Conservation (phyloP, 805 yeast species). For the Candida vaughaniae region DNA sequence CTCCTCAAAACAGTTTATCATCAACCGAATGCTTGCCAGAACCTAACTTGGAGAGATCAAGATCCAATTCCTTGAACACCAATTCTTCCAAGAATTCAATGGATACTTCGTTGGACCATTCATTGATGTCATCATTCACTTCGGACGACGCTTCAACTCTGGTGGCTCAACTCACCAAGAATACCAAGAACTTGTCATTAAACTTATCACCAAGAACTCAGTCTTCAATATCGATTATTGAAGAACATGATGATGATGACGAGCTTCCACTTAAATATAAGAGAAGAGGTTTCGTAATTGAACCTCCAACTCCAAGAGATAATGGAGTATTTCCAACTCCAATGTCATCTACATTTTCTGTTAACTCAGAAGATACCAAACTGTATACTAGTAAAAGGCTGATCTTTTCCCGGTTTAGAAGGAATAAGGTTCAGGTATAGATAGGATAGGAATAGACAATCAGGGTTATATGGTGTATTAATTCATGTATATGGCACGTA, state of each 20-base stretch:
- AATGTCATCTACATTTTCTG: constrained; percentile 12
- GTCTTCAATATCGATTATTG: constrained; percentile 9
- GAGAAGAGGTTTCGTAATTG: constrained; percentile 14
- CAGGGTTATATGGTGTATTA: no score
- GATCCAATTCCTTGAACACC: constrained; percentile 4
- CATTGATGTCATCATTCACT: constrained; percentile 4
- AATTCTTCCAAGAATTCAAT: constrained; percentile 1
- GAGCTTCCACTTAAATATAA: constrained; percentile 5
- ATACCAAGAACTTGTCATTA: constrained; percentile 26
- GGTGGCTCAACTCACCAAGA: constrained; percentile 23
- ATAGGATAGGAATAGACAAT: no score
- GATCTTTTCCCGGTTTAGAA: constrained; percentile 15
- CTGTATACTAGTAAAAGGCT: constrained; percentile 15
- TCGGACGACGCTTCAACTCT: constrained; percentile 3
- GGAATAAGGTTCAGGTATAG: constrained; percentile 4
- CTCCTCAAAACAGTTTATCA: constrained; percentile 3
- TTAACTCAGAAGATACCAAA: constrained; percentile 13
- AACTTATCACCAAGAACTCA: constrained; percentile 3
- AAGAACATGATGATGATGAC: constrained; percentile 8
- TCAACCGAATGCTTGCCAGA: constrained; percentile 12
- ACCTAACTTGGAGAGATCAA: constrained; percentile 11
- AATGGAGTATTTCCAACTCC: constrained; percentile 12
- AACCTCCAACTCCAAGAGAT: constrained; percentile 13
- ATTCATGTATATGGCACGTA: no score
- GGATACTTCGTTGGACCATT: neutral